Conservation (phyloP, 257 asterid genomes). For the Ligustrum vulgare region DNA sequence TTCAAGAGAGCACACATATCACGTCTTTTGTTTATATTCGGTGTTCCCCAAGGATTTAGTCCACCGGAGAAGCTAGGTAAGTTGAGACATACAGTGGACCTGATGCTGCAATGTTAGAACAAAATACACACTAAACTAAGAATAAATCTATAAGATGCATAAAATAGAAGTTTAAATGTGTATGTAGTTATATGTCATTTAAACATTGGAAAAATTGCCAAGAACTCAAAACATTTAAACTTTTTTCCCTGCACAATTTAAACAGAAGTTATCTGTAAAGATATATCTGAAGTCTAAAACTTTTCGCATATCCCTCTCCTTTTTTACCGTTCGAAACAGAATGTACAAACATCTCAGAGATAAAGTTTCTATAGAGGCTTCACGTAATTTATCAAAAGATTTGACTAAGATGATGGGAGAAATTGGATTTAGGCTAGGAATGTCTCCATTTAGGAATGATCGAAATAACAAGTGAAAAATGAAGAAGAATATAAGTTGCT, state of each 20-base stretch:
- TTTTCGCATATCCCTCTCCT: background rate
- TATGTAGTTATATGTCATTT: background rate
- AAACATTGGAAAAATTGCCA: background rate
- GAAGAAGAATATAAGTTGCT: too few relatives aligned
- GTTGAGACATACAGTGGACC: constrained; percentile 85
- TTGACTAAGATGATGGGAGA: background rate
- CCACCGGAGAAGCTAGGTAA: constrained; percentile 99
- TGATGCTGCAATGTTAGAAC: constrained; percentile 52
- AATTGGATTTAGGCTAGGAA: too few relatives aligned
- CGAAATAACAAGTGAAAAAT: too few relatives aligned
- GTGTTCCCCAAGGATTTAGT: constrained; percentile 97
- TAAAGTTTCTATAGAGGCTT: background rate
- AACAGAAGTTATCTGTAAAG: background rate
- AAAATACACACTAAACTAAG: background rate
- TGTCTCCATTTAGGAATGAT: too few relatives aligned
- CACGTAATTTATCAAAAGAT: background rate
- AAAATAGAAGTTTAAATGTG: background rate
- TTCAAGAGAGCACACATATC: constrained; percentile 45
- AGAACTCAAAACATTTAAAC: background rate
- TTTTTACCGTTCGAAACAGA: background rate
- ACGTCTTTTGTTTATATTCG: constrained; percentile 42
- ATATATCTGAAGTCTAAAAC: background rate
- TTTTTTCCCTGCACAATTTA: background rate
- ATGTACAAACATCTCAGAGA: background rate
- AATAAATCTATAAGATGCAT: background rate